Evolutionary conservation across 345 rosid species (phyloP), one percentile per base, ranked within the genome.

Genomic region (Melastoma malabathricum): DNA sequence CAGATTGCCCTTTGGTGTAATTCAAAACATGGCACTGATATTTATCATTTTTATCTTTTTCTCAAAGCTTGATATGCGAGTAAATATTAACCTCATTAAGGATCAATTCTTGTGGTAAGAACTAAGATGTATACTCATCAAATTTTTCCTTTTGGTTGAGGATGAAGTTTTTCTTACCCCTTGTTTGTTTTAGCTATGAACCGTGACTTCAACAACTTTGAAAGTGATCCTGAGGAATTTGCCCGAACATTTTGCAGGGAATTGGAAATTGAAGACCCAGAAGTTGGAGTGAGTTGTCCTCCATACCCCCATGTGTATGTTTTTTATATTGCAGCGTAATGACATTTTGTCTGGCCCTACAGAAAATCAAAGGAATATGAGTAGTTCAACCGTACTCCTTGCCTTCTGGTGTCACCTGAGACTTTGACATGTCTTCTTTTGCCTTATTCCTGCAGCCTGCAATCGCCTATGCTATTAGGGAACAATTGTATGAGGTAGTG

Each of bases 51-150:
- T 59, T 16, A 19, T 68, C 50, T 56, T 43, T 13, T 44, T 46
- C 64, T 66, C 53, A 52, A 89, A 92, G 98, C 95, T 92, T 67
- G 96, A 92, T 75, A 84, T 92, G 68, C 83, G 95, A 56, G 93
- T 92, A 43, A 92, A 87, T 70, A 82, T 80, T 55, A 84, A 86
- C 47, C 87, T 92, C 44, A 78, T 92, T 68, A 87, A 70, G 68
- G 98, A 92, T 65, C 95, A 82, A 29, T 87, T 92, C 61, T 71
- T 92, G 66, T 92, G 96, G 96, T 96, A 87, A 68, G 70, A 81
- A 44, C 17, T 48, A 29, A 9, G 15, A 15, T 27, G 17, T 17
- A 7, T 5, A 17, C 20, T 55, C 17, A 44, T 23, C 3, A 15
- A 34, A 34, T 12, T 34, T 34, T 12, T 34, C 9, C 3, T 16